Base-by-base conservation (phyloP, 768 basidiomycete genomes). In the Hydnum rufescens region DNA sequence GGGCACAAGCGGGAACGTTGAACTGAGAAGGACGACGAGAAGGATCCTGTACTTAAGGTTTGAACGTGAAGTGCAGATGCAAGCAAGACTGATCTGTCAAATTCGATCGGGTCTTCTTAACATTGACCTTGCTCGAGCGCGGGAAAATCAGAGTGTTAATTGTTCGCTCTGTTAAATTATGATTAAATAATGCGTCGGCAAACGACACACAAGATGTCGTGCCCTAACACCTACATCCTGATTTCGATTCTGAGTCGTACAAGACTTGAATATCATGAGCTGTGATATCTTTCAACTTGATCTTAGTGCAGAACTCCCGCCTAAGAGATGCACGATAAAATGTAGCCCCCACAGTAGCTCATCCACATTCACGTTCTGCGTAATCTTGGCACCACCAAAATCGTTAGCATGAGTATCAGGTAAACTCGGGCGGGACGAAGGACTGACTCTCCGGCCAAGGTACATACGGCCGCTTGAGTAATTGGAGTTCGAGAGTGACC, bases 311-410 rank as follows among this genome's bases (percentile, higher is more conserved):
- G 74, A 95, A 97, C 60, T 86, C 86, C 36, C 82, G 72, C 58
- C 82, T 88, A 26, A 92, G 73, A 23, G 77, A 72, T 3, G 95
- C 93, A 16, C 92, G 93, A 56, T 93, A 79, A 48, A 95, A 78
- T 1, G 85, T 93, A 23, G 93, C 90, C 42, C 82, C 89, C 42
- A 99, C 74, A 82, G 84, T 0, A 89, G 86, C 67, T 99, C 95
- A 62, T 97, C 95, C 0, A 93, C 82, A 63, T 99, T 97, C 55
- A 99, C 86, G 59, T 96, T 97, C 61, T 81, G 72, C 3, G 93
- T 87, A 53, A 97, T 82, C 65, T 85, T 87, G 51, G 80, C 75
- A 46, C 79, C 82, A 50, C 16, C 51, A 16, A n/a, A 31, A 13
- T 13, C 5, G 32, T 25, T 47, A 1, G 53, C n/a, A n/a, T n/a